A percentile compares a stretch with the other conserved stretches of the same genome.
Conservation (phyloP, 345 rosid genomes). For the Reutealis trisperma region DNA sequence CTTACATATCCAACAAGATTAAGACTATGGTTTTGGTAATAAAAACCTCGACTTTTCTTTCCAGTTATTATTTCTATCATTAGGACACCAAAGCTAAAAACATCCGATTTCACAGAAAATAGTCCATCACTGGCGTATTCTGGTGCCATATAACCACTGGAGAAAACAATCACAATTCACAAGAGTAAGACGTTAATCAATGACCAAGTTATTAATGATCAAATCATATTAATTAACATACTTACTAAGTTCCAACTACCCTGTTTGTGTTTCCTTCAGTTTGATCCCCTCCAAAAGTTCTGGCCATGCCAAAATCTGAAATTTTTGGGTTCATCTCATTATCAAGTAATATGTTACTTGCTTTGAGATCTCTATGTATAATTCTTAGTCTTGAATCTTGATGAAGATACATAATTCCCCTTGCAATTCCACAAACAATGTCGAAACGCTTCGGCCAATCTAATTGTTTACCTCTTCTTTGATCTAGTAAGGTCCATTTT, state of each 20-base stretch:
- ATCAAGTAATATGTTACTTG: constrained; percentile 27
- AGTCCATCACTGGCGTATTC: constrained; percentile 20
- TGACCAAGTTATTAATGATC: not conserved
- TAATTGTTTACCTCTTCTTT: constrained; percentile 2
- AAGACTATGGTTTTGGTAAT: not conserved
- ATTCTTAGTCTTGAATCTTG: constrained; percentile 25
- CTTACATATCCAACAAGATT: constrained; percentile 11
- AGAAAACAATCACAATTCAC: not conserved
- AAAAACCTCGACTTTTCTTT: constrained; percentile 10
- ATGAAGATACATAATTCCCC: constrained; percentile 26
- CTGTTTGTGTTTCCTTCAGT: constrained; percentile 21
- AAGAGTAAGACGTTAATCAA: not conserved
- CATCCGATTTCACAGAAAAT: constrained; percentile 22
- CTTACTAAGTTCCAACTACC: constrained; percentile 30
- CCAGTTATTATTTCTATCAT: constrained; percentile 15
- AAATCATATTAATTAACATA: not conserved
- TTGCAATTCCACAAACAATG: constrained; percentile 20
- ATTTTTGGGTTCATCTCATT: constrained; percentile 26
- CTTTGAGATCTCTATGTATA: constrained; percentile 27
- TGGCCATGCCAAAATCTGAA: constrained; percentile 31
- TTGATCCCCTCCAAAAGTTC: constrained; percentile 15
- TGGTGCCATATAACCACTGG: constrained; percentile 25
- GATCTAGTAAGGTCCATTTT: not conserved
- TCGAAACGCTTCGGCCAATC: constrained; percentile 20
- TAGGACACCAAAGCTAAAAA: constrained; percentile 16